Evolutionary conservation across 352 stramenopile species (phyloP), one percentile per base, ranked within the genome.

Genomic region (Phytophthora tubulina): DNA sequence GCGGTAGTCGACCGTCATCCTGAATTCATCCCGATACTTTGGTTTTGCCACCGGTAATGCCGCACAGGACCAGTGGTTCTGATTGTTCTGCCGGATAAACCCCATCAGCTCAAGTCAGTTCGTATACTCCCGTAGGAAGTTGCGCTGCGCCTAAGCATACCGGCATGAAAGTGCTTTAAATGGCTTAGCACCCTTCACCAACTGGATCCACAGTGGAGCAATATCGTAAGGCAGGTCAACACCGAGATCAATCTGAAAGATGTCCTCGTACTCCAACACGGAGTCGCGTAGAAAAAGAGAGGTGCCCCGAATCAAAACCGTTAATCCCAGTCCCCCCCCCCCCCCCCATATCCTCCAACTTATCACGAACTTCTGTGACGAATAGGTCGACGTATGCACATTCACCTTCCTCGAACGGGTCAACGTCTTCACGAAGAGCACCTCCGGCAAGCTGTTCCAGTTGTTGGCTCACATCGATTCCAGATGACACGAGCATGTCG

Each of bases 221-320:
- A 60, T 54, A n/a, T 38, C 31, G 10, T 41, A 51, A 21, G 45
- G 39, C 15, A 41, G 52, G 30, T 59, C 21, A 2, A 15, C 36
- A 6, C 31, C 48, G 3, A 60, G 3, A 31, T 63, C 51, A 13
- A 60, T 51, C 4, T 30, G 30, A 31, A 68, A 58, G 32, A 65
- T 32, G 32, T 63, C 42, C 8, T 51, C 52, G 14, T 68, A 42
- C 30, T 73, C 50, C n/a, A 68, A 13, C 27, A 56, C 61, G 17
- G n/a, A 3, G 1, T 56, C 61, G 7, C 32, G 41, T n/a, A 61
- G 15, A 14, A 4, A 55, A 68, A 31, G 31, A 17, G 0, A 68
- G n/a, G 33, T 56, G 62, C 15, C 3, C 49, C 31, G 5, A 14
- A 8, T 67, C 48, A 31, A 68, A 68, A 2, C 60, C 50, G 13